These are phyloP conservation scores for Pseudoneurospora amorphoporcata DNA, from an alignment of 495 filamentous ascomycete genomes.

Conservation along the genomic window DNA sequence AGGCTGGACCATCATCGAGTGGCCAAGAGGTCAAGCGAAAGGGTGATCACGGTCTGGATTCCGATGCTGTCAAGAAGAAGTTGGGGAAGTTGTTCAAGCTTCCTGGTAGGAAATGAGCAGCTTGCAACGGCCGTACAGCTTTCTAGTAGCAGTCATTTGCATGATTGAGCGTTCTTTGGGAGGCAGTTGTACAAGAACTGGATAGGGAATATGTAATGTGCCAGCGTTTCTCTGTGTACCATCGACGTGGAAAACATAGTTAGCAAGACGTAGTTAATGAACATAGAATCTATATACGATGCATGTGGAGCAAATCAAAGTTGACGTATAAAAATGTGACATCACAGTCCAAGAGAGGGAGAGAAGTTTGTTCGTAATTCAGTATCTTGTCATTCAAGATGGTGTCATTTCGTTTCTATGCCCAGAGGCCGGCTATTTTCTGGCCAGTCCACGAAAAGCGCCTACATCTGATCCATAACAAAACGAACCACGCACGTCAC, in stretches of 20 bases:
- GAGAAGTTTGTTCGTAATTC: not conserved
- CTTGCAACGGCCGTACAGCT: not conserved
- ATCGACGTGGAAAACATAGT: not conserved
- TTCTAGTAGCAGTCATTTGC: slow-evolving; percentile 1
- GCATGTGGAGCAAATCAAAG: not conserved
- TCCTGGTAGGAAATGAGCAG: slow-evolving; percentile 40
- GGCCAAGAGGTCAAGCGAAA: slow-evolving; percentile 32
- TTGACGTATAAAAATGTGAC: not conserved
- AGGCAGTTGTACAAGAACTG: not conserved
- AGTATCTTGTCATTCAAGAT: slow-evolving; percentile 6
- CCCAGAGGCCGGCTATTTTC: slow-evolving; percentile 6
- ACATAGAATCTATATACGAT: not conserved
- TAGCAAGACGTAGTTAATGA: not conserved
- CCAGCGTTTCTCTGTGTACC: not conserved
- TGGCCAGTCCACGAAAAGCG: slow-evolving; percentile 1
- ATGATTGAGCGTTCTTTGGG: slow-evolving; percentile 5
- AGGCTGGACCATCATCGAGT: slow-evolving; percentile 18
- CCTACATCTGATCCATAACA: slow-evolving; percentile 3
- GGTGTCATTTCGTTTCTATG: slow-evolving; percentile 3
- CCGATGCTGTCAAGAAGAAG: slow-evolving; percentile 34
- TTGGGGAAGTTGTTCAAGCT: slow-evolving; percentile 66
- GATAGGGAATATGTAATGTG: not conserved
- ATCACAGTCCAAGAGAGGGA: not conserved
- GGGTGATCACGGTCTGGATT: slow-evolving; percentile 30
- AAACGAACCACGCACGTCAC: slow-evolving; percentile 4